Evolutionary conservation across 106 monocot species (phyloP).

Genomic region (Apostasia shenzhenica): DNA sequence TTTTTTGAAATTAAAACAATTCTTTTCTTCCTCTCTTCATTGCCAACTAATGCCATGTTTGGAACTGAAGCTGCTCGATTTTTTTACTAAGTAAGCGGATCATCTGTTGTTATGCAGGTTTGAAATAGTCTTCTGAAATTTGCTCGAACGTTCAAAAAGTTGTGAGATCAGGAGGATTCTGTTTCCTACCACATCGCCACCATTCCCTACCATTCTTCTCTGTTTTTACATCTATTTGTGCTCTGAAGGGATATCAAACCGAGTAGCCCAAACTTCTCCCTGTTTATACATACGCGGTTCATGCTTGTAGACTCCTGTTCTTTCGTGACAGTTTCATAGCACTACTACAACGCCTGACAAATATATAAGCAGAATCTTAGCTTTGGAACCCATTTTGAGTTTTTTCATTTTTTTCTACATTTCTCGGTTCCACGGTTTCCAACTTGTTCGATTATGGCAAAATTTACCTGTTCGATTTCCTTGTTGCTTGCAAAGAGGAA

Average conservation of each 20-base stretch:
- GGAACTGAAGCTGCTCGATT: too few species aligned
- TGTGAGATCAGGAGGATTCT: conserved; percentile 46
- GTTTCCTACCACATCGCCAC: conserved; percentile 12
- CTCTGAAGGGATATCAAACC: conserved; percentile 34
- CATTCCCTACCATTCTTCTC: conserved; percentile 20
- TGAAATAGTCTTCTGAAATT: background rate
- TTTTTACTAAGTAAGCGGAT: too few species aligned
- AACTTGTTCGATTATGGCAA: conserved; percentile 26
- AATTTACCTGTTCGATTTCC: conserved; percentile 44
- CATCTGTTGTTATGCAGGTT: too few species aligned
- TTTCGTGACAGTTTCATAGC: background rate
- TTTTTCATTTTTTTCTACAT: background rate
- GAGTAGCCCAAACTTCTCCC: conserved; percentile 39
- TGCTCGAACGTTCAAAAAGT: conserved; percentile 58
- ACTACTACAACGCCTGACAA: background rate
- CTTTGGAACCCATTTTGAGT: background rate
- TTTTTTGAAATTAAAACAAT: too few species aligned
- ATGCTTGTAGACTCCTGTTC: background rate
- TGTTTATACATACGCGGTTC: background rate
- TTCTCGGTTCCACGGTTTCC: background rate
- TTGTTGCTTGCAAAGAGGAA: conserved; percentile 53
- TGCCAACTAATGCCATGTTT: too few species aligned
- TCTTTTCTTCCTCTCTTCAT: too few species aligned
- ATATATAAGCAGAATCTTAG: background rate
- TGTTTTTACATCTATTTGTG: conserved; percentile 17